Evolutionary conservation across 768 basidiomycete species (phyloP).

Genomic region (Naganishia kalamii): DNA sequence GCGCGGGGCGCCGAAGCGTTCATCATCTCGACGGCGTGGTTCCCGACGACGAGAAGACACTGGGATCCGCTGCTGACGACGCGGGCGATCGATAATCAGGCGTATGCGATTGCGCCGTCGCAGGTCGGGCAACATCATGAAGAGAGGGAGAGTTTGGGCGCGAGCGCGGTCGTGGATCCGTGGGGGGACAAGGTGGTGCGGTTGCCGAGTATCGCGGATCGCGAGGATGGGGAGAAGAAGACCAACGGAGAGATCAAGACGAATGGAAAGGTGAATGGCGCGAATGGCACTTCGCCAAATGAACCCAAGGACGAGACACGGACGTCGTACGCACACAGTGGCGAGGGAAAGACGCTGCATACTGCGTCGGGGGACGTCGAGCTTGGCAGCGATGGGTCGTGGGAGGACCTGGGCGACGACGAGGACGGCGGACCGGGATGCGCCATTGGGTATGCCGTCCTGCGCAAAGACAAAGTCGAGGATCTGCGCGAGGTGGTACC

Average conservation of each 20-base stretch:
- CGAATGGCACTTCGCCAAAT: not conserved
- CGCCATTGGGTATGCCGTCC: conserved; percentile 5
- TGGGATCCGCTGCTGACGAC: conserved; percentile 17
- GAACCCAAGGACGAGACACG: not conserved
- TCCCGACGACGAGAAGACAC: conserved; percentile 9
- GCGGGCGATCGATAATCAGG: conserved; percentile 21
- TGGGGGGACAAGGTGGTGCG: conserved; percentile 11
- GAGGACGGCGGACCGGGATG: not conserved
- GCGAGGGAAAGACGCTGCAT: not conserved
- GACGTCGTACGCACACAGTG: not conserved
- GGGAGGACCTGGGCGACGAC: not conserved
- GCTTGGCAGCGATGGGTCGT: not conserved
- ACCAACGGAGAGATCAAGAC: not conserved
- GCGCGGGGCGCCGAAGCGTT: conserved; percentile 12
- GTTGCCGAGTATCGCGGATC: conserved; percentile 7
- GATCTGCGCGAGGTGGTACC: conserved; percentile 2
- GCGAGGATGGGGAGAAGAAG: conserved; percentile 7
- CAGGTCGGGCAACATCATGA: conserved; percentile 18
- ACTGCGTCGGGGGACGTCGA: not conserved
- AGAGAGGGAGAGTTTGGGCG: conserved; percentile 8
- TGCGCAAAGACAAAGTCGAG: conserved; percentile 1
- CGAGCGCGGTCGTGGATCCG: conserved; percentile 9
- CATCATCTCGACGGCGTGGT: conserved; percentile 17
- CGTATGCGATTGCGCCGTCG: not conserved
- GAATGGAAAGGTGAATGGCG: not conserved